Evolutionary conservation across 2,329 filamentous ascomycete species (phyloP), one percentile per base, ranked within the genome.

Genomic region (Colletotrichum horii): DNA sequence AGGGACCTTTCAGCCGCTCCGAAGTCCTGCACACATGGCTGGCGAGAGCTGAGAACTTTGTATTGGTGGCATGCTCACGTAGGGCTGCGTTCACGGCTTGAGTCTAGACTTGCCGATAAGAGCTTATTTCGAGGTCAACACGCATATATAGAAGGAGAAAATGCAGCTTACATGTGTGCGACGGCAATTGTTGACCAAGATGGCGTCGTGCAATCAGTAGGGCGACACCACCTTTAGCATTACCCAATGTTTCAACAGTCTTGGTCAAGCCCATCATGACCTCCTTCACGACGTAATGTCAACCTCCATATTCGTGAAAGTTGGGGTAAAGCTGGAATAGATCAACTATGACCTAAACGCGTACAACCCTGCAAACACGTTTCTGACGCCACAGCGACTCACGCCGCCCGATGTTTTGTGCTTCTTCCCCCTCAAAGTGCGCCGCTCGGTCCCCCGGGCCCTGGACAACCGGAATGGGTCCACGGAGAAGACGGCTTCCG

Each of bases 61-160:
- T n/a, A 12, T 15, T 34, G 12, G 16, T 3, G 7, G 3, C 26
- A 30, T 34, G 1, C 0, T 0, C 8, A 61, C 6, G 8, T 34
- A 9, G 58, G 28, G 28, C 28, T 12, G 11, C 3, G 19, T 2
- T 11, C 2, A n/a, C 5, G 2, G 11, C 58, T 24, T 30, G 1
- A 3, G 7, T 19, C 56, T 30, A 4, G 26, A n/a, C 5, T 19
- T n/a, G 0, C 8, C 19, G 9, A 43, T 48, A 1, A 19, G n/a
- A 12, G 38, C 4, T n/a, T 48, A 48, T 48, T 48, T 48, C 9
- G 38, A 48, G 38, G 19, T 48, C 38, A n/a, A 19, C 38, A 48
- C 6, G 38, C 3, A 48, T 48, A 19, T 19, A 4, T 7, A 1
- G 19, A 48, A 7, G 19, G 0, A 48, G 38, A 48, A 48, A 0